A percentile compares a stretch with the other conserved stretches of the same genome.
These are phyloP conservation scores for Cokeromyces recurvatus DNA, from an alignment of 371 early-diverging fungal species.

Conservation along the genomic window DNA sequence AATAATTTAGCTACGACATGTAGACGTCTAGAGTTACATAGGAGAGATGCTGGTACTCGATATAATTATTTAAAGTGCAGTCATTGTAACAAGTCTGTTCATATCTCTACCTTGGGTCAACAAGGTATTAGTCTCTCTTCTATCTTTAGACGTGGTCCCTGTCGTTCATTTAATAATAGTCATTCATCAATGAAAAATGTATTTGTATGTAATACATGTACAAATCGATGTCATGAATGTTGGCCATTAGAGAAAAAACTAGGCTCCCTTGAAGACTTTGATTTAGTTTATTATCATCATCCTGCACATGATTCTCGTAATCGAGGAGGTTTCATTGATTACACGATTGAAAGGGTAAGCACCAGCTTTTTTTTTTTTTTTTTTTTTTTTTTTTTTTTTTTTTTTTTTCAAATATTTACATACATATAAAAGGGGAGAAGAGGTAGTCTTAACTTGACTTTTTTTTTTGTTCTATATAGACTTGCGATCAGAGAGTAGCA, in stretches of 20 bases:
- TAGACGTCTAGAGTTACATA: slow-evolving; percentile 22
- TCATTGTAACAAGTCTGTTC: slow-evolving; percentile 6
- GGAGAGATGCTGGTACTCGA: background rate
- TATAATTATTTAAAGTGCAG: slow-evolving; percentile 20
- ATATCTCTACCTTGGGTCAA: slow-evolving; percentile 1
- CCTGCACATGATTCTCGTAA: slow-evolving; percentile 14
- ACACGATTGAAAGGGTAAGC: too few species aligned
- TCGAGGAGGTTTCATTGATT: slow-evolving; percentile 19
- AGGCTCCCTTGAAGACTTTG: background rate
- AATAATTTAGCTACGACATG: slow-evolving; percentile 11
- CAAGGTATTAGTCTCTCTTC: slow-evolving; percentile 7
- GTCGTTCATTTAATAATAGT: background rate
- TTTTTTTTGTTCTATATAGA: too few species aligned
- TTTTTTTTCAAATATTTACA: too few species aligned
- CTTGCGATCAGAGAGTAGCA: too few species aligned
- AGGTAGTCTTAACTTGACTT: too few species aligned
- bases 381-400: too few species aligned
- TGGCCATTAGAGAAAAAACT: background rate
- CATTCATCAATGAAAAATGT: background rate
- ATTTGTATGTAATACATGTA: slow-evolving; percentile 16
- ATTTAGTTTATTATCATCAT: slow-evolving; percentile 14
- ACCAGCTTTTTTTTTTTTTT: too few species aligned
- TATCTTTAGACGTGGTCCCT: slow-evolving; percentile 10
- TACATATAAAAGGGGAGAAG: too few species aligned
- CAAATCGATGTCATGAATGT: slow-evolving; percentile 2